Evolutionary conservation across 2,329 filamentous ascomycete genomes (phyloP).

Genomic region (Albophoma yamanashiensis): DNA sequence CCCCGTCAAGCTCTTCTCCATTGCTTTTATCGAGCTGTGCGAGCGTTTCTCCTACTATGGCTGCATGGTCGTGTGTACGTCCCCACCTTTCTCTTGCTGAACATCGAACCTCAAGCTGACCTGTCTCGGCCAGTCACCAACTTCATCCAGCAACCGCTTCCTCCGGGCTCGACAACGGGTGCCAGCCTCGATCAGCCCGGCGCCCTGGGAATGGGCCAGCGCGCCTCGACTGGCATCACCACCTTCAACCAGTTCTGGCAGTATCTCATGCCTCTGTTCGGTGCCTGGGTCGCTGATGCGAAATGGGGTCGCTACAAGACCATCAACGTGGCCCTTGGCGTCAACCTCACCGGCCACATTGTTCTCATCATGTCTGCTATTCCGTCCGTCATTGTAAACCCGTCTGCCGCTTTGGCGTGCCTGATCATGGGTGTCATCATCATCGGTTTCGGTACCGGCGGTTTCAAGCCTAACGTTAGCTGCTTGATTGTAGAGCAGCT

Average conservation of each 20-base stretch:
- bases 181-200: slow-evolving; percentile 30
- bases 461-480: slow-evolving; percentile 73
- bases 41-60: slow-evolving; percentile 74
- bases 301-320: slow-evolving; percentile 65
- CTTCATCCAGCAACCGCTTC: slow-evolving; percentile 48
- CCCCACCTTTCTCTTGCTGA: neutral
- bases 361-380: slow-evolving; percentile 56
- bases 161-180: slow-evolving; percentile 42
- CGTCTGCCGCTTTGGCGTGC: slow-evolving; percentile 47
- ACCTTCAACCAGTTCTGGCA: slow-evolving; percentile 52
- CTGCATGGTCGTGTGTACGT: slow-evolving; percentile 47
- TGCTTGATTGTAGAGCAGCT: slow-evolving; percentile 64
- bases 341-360: slow-evolving; percentile 55
- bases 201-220: slow-evolving; percentile 49
- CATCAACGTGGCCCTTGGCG: slow-evolving; percentile 54
- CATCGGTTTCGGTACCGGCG: slow-evolving; percentile 56
- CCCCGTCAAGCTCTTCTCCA: slow-evolving; percentile 54
- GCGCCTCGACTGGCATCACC: slow-evolving; percentile 36
- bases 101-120: neutral
- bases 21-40: slow-evolving; percentile 64
- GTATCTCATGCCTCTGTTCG: slow-evolving; percentile 47
- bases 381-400: slow-evolving; percentile 48
- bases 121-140: slow-evolving; percentile 32
- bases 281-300: slow-evolving; percentile 53
- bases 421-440: slow-evolving; percentile 54